phyloP scores from a whole-genome alignment of 345 rosid species.

The Populus simonii region DNA sequence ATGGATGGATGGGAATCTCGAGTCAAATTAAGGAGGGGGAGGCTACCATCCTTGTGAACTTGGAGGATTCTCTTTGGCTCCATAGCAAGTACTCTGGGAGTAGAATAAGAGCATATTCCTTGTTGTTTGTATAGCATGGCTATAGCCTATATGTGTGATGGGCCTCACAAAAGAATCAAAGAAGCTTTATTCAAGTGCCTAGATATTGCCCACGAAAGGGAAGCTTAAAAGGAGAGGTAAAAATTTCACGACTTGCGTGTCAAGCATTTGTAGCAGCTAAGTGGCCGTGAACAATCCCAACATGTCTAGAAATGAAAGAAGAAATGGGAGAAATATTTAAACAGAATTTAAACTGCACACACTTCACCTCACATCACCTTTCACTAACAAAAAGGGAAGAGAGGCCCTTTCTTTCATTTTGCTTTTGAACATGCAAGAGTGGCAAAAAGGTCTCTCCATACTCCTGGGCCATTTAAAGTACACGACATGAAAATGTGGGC shows the following conservation, averaged over 20 bases:
- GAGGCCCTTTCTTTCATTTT: background rate
- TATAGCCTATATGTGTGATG: too few relatives aligned
- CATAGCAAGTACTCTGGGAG: too few relatives aligned
- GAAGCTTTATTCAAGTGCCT: background rate
- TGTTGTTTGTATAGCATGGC: too few relatives aligned
- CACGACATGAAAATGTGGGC: conserved; percentile 8
- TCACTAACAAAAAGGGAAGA: conserved; percentile 19
- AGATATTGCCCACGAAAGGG: conserved; percentile 3
- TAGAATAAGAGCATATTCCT: too few relatives aligned
- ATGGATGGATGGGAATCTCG: background rate
- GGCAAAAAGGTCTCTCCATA: background rate
- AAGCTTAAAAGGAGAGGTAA: conserved; percentile 6
- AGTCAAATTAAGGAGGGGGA: background rate
- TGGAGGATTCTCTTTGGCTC: too few relatives aligned
- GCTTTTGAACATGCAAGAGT: too few relatives aligned
- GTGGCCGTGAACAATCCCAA: background rate
- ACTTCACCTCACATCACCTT: conserved; percentile 25
- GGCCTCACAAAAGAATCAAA: background rate
- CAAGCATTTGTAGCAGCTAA: conserved; percentile 9
- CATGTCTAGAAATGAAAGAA: background rate
- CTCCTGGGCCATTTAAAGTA: conserved; percentile 23
- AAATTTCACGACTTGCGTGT: conserved; percentile 24
- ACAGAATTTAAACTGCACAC: conserved; percentile 6
- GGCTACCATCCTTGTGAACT: too few relatives aligned
- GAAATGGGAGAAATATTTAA: background rate